These are phyloP conservation scores for Dysphania ambrosioides DNA, from an alignment of 148 eudicot genomes.

Conservation along the genomic window DNA sequence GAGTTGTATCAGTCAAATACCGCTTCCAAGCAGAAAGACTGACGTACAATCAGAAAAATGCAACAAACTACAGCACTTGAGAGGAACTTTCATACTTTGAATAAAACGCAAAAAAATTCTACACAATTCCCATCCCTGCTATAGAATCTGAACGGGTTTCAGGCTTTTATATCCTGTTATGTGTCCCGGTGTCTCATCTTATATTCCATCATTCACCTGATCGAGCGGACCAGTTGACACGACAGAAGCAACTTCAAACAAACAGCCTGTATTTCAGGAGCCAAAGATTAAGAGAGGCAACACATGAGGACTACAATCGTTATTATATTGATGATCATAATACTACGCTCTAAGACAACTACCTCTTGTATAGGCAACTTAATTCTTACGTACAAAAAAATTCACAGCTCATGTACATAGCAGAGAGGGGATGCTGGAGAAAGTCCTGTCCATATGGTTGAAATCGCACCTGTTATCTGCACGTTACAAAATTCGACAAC, in stretches of 20 bases:
- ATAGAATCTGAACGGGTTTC: too few relatives aligned
- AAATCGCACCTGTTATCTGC: slow-evolving; percentile 32
- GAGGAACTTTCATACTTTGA: neutral
- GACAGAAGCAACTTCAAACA: too few relatives aligned
- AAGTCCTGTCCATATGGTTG: slow-evolving; percentile 25
- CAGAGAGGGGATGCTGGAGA: neutral
- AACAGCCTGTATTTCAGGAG: neutral
- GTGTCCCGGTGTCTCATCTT: too few relatives aligned
- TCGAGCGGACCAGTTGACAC: too few relatives aligned
- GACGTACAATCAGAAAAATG: neutral
- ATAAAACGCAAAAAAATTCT: too few relatives aligned
- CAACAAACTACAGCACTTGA: neutral
- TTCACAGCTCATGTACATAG: slow-evolving; percentile 34
- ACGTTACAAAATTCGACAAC: slow-evolving; percentile 31
- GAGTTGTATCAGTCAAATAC: neutral
- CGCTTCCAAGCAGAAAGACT: neutral
- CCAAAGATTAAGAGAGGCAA: neutral
- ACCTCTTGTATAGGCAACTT: slow-evolving; percentile 3
- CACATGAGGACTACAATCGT: neutral
- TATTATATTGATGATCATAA: neutral
- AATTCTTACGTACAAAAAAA: slow-evolving; percentile 17
- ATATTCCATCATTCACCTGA: too few relatives aligned
- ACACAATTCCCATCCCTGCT: too few relatives aligned
- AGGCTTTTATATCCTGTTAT: too few relatives aligned
- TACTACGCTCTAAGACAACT: neutral